Conservation (phyloP, 2,329 filamentous ascomycete genomes). For the Metarhizium album region DNA sequence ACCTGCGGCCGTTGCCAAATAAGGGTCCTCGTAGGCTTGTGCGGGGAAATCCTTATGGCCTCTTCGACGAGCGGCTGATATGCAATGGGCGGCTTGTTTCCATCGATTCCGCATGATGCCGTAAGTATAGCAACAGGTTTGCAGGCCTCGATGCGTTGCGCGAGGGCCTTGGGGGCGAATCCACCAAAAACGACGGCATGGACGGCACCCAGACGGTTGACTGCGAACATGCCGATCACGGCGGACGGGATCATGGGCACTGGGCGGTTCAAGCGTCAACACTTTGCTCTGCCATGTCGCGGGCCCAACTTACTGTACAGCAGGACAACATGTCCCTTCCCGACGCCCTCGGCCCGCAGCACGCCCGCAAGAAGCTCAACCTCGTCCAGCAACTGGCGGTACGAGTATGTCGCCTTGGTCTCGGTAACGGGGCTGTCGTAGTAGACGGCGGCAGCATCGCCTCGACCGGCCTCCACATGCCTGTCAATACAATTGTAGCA, state of each 20-base stretch:
- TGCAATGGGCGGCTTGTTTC: slow-evolving; percentile 64
- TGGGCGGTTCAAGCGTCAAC: slow-evolving; percentile 19
- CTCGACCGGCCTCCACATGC: slow-evolving; percentile 72
- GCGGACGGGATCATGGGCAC: slow-evolving; percentile 95
- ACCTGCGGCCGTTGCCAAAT: slow-evolving; percentile 77
- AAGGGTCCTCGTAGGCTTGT: slow-evolving; percentile 63
- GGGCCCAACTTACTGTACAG: slow-evolving; percentile 61
- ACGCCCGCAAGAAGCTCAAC: slow-evolving; percentile 76
- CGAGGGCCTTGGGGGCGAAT: slow-evolving; percentile 70
- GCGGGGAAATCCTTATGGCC: slow-evolving; percentile 53
- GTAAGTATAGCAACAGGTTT: slow-evolving; percentile 69
- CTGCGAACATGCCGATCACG: slow-evolving; percentile 75
- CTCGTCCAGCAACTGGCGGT: slow-evolving; percentile 63
- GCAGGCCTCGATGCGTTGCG: slow-evolving; percentile 80
- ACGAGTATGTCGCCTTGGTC: slow-evolving; percentile 62
- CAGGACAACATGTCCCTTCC: slow-evolving; percentile 75
- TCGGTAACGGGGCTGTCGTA: slow-evolving; percentile 82
- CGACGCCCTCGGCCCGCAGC: slow-evolving; percentile 69
- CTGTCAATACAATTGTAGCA: slow-evolving; percentile 88
- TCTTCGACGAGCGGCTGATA: slow-evolving; percentile 70
- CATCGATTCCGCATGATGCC: slow-evolving; percentile 86
- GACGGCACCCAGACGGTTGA: slow-evolving; percentile 71
- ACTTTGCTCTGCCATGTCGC: not conserved
- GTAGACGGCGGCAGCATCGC: slow-evolving; percentile 63
- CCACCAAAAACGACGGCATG: slow-evolving; percentile 92